Percentiles rank a stretch among this genome's conserved stretches.
Conservation (phyloP, 2,329 filamentous ascomycete species). For the Stagonosporopsis cucurbitacearum region DNA sequence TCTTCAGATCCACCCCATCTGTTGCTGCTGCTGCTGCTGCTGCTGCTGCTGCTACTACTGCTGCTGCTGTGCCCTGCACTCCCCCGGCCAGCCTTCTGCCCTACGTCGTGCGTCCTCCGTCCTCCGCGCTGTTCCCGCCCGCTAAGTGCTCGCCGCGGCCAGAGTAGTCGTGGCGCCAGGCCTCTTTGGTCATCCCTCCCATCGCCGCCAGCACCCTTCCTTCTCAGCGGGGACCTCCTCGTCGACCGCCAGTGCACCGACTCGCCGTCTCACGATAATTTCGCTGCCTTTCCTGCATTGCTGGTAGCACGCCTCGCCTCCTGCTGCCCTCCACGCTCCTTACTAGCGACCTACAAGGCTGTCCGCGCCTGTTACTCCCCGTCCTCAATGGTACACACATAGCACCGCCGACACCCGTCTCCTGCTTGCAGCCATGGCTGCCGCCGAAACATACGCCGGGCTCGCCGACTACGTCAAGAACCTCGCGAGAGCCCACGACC, state of each 20-base stretch:
- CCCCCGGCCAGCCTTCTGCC: background rate
- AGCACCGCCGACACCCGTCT: conserved; percentile 34
- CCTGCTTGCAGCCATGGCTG: conserved; percentile 41
- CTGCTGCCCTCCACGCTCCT: conserved; percentile 4
- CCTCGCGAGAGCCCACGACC: conserved; percentile 57
- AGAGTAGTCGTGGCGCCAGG: conserved; percentile 3
- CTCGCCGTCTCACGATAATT: conserved; percentile 10
- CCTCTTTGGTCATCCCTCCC: conserved; percentile 14
- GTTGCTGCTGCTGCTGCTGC: background rate
- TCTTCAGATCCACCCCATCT: conserved; percentile 1
- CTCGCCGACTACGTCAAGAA: conserved; percentile 54
- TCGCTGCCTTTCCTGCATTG: conserved; percentile 1
- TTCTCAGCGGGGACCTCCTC: conserved; percentile 17
- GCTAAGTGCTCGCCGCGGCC: background rate
- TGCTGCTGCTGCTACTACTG: background rate
- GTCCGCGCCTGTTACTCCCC: conserved; percentile 22
- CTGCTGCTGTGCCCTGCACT: background rate
- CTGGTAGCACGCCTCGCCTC: conserved; percentile 6
- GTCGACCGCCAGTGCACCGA: conserved; percentile 21
- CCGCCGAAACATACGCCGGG: conserved; percentile 46
- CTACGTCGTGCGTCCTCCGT: background rate
- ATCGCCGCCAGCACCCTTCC: conserved; percentile 16
- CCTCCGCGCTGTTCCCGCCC: conserved; percentile 1
- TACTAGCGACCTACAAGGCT: conserved; percentile 19
- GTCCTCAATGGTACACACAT: conserved; percentile 45